A percentile compares a stretch with the other conserved stretches of the same genome.
These are phyloP conservation scores for Pochonia chlamydosporia DNA, from an alignment of 2,329 filamentous ascomycete species.

Conservation along the genomic window DNA sequence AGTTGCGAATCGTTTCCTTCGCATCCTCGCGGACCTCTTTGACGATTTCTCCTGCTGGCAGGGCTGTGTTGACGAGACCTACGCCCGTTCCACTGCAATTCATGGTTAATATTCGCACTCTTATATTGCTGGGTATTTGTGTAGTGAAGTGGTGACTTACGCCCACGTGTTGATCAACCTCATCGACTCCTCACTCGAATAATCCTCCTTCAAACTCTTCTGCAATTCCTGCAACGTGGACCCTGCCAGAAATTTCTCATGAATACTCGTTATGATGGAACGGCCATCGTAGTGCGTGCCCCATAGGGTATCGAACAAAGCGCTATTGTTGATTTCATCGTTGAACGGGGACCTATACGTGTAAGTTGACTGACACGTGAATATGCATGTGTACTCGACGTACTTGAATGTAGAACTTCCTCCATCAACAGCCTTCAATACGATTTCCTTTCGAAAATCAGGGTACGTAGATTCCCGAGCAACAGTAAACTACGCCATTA, in stretches of 20 bases:
- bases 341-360: slow-evolving; percentile 32
- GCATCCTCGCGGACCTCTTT: slow-evolving; percentile 33
- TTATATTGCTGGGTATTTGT: too few species aligned
- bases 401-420: slow-evolving; percentile 41
- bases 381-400: neutral
- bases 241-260: slow-evolving; percentile 32
- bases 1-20: slow-evolving; percentile 24
- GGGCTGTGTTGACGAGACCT: slow-evolving; percentile 35
- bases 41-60: slow-evolving; percentile 37
- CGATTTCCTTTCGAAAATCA: slow-evolving; percentile 31
- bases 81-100: slow-evolving; percentile 36
- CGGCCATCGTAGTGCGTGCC: slow-evolving; percentile 37
- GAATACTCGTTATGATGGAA: slow-evolving; percentile 33
- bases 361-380: neutral
- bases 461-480: slow-evolving; percentile 37
- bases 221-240: slow-evolving; percentile 36
- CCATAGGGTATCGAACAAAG: slow-evolving; percentile 25
- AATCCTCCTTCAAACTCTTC: slow-evolving; percentile 30
- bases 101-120: neutral
- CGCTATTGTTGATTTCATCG: slow-evolving; percentile 31
- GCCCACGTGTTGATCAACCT: slow-evolving; percentile 32
- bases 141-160: slow-evolving; percentile 17
- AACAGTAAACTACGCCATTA: slow-evolving; percentile 34
- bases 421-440: slow-evolving; percentile 37
- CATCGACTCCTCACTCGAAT: slow-evolving; percentile 24